phyloP scores from a whole-genome alignment of 768 basidiomycete species.

The Boletus vermiculosoides region DNA sequence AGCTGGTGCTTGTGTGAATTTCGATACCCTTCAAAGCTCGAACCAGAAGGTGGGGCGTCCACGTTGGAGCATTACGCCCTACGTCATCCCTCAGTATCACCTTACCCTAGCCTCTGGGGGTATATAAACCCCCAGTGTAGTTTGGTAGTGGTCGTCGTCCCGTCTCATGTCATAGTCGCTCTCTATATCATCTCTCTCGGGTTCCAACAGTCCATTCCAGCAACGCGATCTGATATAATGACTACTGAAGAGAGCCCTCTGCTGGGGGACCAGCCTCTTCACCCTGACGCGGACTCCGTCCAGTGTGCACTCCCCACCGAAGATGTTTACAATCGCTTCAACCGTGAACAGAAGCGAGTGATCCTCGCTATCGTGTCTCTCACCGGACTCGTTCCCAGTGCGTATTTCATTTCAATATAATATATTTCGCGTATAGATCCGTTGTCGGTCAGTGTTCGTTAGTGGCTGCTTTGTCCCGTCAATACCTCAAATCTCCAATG shows the following conservation, averaged over 20 bases:
- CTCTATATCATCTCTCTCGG: too few species aligned
- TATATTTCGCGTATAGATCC: not conserved
- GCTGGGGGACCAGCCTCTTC: conserved; percentile 14
- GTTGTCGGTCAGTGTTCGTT: conserved; percentile 53
- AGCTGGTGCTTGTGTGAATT: not conserved
- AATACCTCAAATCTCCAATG: conserved; percentile 69
- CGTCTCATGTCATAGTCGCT: too few species aligned
- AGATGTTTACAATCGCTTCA: conserved; percentile 61
- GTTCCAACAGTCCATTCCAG: too few species aligned
- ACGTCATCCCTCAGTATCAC: too few species aligned
- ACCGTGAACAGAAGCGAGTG: conserved; percentile 43
- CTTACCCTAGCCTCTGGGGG: too few species aligned
- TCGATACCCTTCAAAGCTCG: not conserved
- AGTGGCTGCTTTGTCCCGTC: conserved; percentile 69
- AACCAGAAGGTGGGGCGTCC: not conserved
- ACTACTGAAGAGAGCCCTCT: conserved; percentile 30
- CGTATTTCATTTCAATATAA: conserved; percentile 15
- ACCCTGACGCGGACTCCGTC: not conserved
- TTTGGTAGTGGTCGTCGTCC: too few species aligned
- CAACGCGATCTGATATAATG: conserved; percentile 12
- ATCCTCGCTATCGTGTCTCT: conserved; percentile 60
- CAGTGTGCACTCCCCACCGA: conserved; percentile 13
- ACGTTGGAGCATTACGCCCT: too few species aligned
- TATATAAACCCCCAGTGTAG: too few species aligned
- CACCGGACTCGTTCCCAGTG: conserved; percentile 64